phyloP scores from a whole-genome alignment of 2,329 filamentous ascomycete genomes.

The Blumeria graminis region DNA sequence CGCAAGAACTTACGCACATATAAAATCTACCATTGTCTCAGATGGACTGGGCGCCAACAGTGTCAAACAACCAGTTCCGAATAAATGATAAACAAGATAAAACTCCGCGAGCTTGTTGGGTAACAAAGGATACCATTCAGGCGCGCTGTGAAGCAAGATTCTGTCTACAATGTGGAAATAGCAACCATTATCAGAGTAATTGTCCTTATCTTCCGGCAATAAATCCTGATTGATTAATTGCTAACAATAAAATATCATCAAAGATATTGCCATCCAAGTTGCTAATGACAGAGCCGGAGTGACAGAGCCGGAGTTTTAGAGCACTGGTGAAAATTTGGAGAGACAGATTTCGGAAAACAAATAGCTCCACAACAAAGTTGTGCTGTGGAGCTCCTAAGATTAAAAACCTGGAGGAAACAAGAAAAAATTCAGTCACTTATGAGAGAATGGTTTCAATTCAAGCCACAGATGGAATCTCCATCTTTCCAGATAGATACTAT shows the following conservation, averaged over 20 bases:
- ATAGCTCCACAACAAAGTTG: background rate
- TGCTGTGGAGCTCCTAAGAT: background rate
- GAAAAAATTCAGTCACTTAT: background rate
- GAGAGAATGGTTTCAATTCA: background rate
- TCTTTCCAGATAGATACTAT: background rate
- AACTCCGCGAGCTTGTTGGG: background rate
- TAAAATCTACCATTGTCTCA: background rate
- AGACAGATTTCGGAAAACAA: background rate
- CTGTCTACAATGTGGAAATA: background rate
- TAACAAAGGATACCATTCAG: background rate
- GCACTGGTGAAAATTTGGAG: background rate
- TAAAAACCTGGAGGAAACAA: background rate
- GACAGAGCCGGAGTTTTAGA: background rate
- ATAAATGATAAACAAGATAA: background rate
- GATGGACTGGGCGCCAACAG: background rate
- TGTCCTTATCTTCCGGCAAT: background rate
- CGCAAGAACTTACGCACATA: background rate
- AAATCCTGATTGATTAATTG: background rate
- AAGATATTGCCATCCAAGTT: background rate
- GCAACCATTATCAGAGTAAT: background rate
- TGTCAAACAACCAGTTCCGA: background rate
- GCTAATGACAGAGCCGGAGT: background rate
- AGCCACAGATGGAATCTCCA: background rate
- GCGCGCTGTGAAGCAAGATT: background rate
- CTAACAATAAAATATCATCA: background rate